Base-by-base conservation (phyloP, 2,329 filamentous ascomycete genomes). In the Monosporascus sp. region DNA sequence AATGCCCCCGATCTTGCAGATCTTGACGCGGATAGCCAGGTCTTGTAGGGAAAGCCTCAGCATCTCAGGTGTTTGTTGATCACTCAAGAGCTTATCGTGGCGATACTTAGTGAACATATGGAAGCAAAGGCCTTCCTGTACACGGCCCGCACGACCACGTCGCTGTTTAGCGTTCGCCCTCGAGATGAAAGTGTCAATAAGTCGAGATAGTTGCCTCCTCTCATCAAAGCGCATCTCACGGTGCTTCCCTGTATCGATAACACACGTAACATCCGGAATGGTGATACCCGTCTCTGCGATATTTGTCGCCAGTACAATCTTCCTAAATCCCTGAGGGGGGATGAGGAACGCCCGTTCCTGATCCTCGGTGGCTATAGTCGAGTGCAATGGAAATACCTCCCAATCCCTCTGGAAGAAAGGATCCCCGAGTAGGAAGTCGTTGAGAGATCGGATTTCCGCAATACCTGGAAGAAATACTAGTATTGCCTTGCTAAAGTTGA, bases 271-370 rank as follows among this genome's bases (percentile, higher is more conserved):
- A 67, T 99, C 94, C 1, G 94, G 94, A 59, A 99, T 99, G 0
- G 94, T 99, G 65, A 99, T 96, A 74, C 94, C 94, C 1, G 94
- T 99, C 70, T 99, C 94, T 5, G 94, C 94, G 68, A 99, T 99
- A 66, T 99, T 99, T 15, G 94, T 99, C 2, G 94, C 92, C 51
- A 99, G 80, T 2, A 99, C 93, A 58, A 99, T 94, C 73, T 99
- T 99, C 57, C 92, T 83, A 52, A 85, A 78, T 0, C 93, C 93
- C 3, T 78, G 79, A 1, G 92, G 90, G 6, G 94, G 94, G 0
- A 96, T 73, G 6, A 90, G 75, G 67, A 99, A 99, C 0, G 94
- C 94, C 36, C 88, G 86, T 70, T 99, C 93, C 68, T 99, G 94
- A 56, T 99, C 94, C 63, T 97, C 93, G 47, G 89, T 97, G 11